Conservation (phyloP, 2,329 filamentous ascomycete genomes). For the Stachybotrys chartarum region DNA sequence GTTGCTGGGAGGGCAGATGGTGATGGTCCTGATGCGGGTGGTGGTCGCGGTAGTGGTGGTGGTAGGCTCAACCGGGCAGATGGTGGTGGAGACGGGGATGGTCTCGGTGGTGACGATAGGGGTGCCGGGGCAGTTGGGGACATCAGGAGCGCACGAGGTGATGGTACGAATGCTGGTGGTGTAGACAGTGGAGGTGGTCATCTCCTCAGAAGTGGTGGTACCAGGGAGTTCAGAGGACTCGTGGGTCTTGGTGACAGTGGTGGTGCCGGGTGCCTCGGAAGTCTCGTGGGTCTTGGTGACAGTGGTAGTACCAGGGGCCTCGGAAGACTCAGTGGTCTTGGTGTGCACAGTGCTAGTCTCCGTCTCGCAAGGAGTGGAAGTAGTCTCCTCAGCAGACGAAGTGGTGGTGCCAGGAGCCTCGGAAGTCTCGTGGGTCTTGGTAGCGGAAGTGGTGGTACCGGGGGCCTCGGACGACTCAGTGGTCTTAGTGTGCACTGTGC, state of each 20-base stretch:
- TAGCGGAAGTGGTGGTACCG: not conserved
- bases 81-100: constrained; percentile 12
- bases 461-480: not conserved
- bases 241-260: constrained; percentile 15
- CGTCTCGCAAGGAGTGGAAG: constrained; percentile 1
- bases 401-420: constrained; percentile 2
- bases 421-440: not conserved
- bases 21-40: constrained; percentile 12
- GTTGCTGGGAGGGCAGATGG: constrained; percentile 3
- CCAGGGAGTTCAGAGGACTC: not conserved
- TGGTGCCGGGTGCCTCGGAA: constrained; percentile 2
- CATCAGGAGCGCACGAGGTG: constrained; percentile 10
- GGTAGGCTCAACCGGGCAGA: constrained; percentile 11
- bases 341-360: not conserved
- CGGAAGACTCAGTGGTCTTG: not conserved
- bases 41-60: constrained; percentile 13
- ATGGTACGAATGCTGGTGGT: constrained; percentile 14
- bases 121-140: constrained; percentile 10
- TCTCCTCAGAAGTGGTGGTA: constrained; percentile 3
- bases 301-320: constrained; percentile 3
- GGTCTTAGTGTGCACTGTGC: not conserved
- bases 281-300: constrained; percentile 13
- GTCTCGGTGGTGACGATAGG: constrained; percentile 7
- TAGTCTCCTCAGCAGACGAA: not conserved
- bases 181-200: constrained; percentile 12